phyloP scores from a whole-genome alignment of 2,329 filamentous ascomycete species.

The Cadophora sp. region DNA sequence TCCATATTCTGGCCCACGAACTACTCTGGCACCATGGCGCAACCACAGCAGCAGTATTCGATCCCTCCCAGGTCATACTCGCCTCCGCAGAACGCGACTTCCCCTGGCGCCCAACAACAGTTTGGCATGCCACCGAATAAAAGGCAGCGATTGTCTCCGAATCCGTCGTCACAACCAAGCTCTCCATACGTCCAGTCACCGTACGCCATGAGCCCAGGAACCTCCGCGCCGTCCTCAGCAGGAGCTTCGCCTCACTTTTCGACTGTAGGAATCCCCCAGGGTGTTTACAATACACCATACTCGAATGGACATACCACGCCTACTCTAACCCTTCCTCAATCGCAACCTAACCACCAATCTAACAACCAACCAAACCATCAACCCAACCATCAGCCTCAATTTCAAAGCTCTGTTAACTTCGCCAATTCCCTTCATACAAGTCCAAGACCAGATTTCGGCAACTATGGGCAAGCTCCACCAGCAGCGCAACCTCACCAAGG shows the following conservation, averaged over 20 bases:
- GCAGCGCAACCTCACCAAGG: conserved; percentile 5
- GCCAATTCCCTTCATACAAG: conserved; percentile 31
- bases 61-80: conserved; percentile 63
- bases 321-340: conserved; percentile 35
- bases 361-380: conserved; percentile 37
- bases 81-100: conserved; percentile 66
- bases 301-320: conserved; percentile 42
- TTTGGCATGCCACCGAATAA: conserved; percentile 73
- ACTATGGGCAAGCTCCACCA: conserved; percentile 7
- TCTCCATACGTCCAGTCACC: conserved; percentile 65
- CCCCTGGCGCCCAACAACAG: conserved; percentile 63
- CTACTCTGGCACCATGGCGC: conserved; percentile 41
- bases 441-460: conserved; percentile 18
- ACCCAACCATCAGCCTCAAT: conserved; percentile 35
- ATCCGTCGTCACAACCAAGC: conserved; percentile 69
- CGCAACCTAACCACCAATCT: conserved; percentile 38
- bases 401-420: conserved; percentile 37
- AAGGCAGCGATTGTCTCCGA: conserved; percentile 73
- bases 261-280: conserved; percentile 40
- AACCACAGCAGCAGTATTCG: conserved; percentile 46
- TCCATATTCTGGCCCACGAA: conserved; percentile 5
- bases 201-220: conserved; percentile 55
- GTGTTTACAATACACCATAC: conserved; percentile 45
- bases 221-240: conserved; percentile 38
- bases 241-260: conserved; percentile 42